Percentiles rank a stretch among this genome's conserved stretches.
Conservation (phyloP, 2,329 filamentous ascomycete species). For the Ciborinia camelliae region DNA sequence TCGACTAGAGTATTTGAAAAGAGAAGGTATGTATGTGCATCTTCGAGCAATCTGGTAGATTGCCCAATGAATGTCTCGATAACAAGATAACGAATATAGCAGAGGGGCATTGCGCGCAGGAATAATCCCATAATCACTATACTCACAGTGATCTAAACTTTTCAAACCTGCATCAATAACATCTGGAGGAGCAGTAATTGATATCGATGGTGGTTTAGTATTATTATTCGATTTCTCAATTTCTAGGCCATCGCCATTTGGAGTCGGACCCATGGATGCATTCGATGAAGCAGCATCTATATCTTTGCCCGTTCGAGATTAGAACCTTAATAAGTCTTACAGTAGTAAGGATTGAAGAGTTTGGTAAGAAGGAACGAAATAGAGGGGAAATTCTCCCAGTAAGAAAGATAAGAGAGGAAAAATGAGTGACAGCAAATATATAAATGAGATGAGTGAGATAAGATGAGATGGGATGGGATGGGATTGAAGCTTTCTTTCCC, state of each 20-base stretch:
- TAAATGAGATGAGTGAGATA: background rate
- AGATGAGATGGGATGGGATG: background rate
- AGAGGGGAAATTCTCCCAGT: slow-evolving; percentile 22
- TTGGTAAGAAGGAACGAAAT: slow-evolving; percentile 22
- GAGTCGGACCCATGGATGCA: slow-evolving; percentile 38
- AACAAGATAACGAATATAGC: background rate
- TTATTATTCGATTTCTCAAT: slow-evolving; percentile 33
- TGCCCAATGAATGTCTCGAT: background rate
- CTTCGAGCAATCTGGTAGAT: background rate
- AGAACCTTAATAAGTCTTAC: background rate
- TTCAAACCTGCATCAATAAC: slow-evolving; percentile 71
- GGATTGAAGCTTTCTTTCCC: background rate
- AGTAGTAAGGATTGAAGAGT: background rate
- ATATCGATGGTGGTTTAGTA: slow-evolving; percentile 32
- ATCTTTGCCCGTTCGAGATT: slow-evolving; percentile 14
- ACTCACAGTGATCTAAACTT: slow-evolving; percentile 72
- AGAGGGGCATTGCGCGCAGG: background rate
- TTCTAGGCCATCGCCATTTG: slow-evolving; percentile 36
- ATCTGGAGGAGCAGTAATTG: slow-evolving; percentile 31
- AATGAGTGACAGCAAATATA: background rate
- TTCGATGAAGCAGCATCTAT: slow-evolving; percentile 32
- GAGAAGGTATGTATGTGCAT: background rate
- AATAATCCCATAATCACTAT: slow-evolving; percentile 1
- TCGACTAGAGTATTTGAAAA: background rate
- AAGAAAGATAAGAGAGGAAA: background rate